These are phyloP conservation scores for Rhodocollybia butyracea DNA, from an alignment of 768 basidiomycete genomes.

Conservation along the genomic window DNA sequence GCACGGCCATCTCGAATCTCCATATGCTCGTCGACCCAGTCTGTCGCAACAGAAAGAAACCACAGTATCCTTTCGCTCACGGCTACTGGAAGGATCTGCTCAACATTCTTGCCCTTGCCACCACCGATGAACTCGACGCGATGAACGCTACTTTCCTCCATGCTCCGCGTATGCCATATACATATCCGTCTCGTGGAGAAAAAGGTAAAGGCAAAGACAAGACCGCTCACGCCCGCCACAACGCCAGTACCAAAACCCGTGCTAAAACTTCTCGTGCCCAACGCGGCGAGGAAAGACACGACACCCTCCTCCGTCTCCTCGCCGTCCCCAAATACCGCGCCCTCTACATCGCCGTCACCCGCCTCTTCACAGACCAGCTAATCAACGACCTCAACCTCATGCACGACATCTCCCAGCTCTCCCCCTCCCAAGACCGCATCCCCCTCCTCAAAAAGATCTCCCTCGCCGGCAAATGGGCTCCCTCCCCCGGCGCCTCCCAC, in stretches of 20 bases:
- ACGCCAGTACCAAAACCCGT: slow-evolving; percentile 9
- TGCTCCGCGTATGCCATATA: slow-evolving; percentile 9
- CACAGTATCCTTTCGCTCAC: slow-evolving; percentile 33
- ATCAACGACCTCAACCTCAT: slow-evolving; percentile 44
- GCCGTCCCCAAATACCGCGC: slow-evolving; percentile 51
- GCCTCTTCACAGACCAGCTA: slow-evolving; percentile 55
- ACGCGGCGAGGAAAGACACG: slow-evolving; percentile 24
- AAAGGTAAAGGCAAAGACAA: neutral
- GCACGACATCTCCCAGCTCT: slow-evolving; percentile 29
- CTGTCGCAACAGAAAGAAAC: slow-evolving; percentile 31
- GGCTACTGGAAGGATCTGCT: slow-evolving; percentile 79
- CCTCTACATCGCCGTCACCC: slow-evolving; percentile 59
- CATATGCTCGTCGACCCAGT: slow-evolving; percentile 49
- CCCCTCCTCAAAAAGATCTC: slow-evolving; percentile 41
- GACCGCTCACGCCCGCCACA: neutral
- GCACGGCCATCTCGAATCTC: slow-evolving; percentile 66
- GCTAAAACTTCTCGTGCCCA: slow-evolving; percentile 23
- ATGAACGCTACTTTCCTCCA: slow-evolving; percentile 22
- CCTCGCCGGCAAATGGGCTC: slow-evolving; percentile 71
- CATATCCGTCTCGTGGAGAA: too few species aligned
- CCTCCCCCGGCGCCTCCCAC: slow-evolving; percentile 54
- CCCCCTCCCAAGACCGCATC: slow-evolving; percentile 24
- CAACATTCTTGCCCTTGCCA: slow-evolving; percentile 61
- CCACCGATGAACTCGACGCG: slow-evolving; percentile 42
- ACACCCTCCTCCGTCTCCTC: slow-evolving; percentile 39